Conservation (phyloP, 805 yeast species). For the Starmerella stellata region DNA sequence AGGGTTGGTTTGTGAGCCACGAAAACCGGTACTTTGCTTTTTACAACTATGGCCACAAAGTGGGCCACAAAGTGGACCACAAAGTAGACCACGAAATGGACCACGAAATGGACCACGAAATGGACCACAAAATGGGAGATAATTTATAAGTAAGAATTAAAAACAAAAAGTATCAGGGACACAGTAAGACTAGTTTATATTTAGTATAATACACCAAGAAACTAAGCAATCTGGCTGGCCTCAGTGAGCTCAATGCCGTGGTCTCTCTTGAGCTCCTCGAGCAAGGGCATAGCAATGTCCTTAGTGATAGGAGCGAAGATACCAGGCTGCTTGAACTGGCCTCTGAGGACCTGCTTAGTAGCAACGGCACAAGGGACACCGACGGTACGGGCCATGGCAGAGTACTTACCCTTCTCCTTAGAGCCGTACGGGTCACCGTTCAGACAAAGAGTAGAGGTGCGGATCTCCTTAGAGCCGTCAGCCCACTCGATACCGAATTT, state of each 20-base stretch:
- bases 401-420: slow-evolving; percentile 72
- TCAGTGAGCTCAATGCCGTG: slow-evolving; percentile 77
- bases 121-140: too few relatives aligned
- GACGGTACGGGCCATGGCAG: slow-evolving; percentile 95
- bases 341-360: slow-evolving; percentile 64
- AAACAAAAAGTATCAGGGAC: too few relatives aligned
- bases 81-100: too few relatives aligned
- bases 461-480: slow-evolving; percentile 73
- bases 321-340: slow-evolving; percentile 62
- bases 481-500: slow-evolving; percentile 96
- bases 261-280: slow-evolving; percentile 77
- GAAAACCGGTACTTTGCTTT: too few relatives aligned
- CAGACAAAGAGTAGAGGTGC: slow-evolving; percentile 90
- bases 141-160: too few relatives aligned
- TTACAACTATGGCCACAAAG: too few relatives aligned
- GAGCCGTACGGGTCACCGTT: slow-evolving; percentile 56
- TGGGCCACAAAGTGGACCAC: too few relatives aligned
- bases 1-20: too few relatives aligned
- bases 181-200: too few relatives aligned
- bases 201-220: background rate
- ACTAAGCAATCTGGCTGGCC: slow-evolving; percentile 34
- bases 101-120: too few relatives aligned
- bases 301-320: slow-evolving; percentile 84
- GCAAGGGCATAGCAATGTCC: slow-evolving; percentile 75
- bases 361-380: slow-evolving; percentile 99